Evolutionary conservation across 2,329 filamentous ascomycete genomes (phyloP).

Genomic region (Bipolaris victoriae): DNA sequence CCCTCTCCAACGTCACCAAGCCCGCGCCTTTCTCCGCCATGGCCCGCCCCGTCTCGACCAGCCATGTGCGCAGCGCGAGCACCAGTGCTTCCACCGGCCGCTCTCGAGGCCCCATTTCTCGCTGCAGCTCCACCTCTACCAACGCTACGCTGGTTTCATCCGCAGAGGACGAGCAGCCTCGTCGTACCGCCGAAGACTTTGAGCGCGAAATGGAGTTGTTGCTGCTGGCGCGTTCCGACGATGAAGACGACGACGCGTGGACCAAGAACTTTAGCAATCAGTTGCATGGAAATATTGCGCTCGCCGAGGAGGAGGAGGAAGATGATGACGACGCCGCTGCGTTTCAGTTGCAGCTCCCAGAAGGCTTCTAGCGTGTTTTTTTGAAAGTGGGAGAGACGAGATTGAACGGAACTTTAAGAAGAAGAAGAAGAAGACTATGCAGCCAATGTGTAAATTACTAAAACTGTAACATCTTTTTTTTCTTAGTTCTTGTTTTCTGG

Average conservation of each 20-base stretch:
- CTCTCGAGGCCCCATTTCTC: conserved; percentile 35
- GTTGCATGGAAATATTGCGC: conserved; percentile 27
- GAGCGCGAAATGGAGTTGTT: conserved; percentile 43
- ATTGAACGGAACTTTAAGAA: too few relatives aligned
- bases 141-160: conserved; percentile 38
- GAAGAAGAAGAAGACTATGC: not conserved
- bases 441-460: not conserved
- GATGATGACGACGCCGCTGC: conserved; percentile 35
- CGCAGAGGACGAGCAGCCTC: conserved; percentile 26
- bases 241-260: conserved; percentile 42
- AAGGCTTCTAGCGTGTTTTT: conserved; percentile 29
- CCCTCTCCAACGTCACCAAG: conserved; percentile 46
- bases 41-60: conserved; percentile 25
- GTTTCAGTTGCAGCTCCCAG: conserved; percentile 44
- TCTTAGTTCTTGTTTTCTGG: not conserved
- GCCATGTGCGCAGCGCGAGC: conserved; percentile 24
- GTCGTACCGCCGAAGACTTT: conserved; percentile 42
- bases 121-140: conserved; percentile 44
- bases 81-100: conserved; percentile 16
- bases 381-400: not conserved
- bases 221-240: conserved; percentile 35
- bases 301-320: conserved; percentile 36
- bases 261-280: conserved; percentile 38
- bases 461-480: not conserved
- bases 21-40: conserved; percentile 38